Conservation (phyloP, 1,284 basidiomycete genomes). For the Sporisorium iseilematis-ciliati region DNA sequence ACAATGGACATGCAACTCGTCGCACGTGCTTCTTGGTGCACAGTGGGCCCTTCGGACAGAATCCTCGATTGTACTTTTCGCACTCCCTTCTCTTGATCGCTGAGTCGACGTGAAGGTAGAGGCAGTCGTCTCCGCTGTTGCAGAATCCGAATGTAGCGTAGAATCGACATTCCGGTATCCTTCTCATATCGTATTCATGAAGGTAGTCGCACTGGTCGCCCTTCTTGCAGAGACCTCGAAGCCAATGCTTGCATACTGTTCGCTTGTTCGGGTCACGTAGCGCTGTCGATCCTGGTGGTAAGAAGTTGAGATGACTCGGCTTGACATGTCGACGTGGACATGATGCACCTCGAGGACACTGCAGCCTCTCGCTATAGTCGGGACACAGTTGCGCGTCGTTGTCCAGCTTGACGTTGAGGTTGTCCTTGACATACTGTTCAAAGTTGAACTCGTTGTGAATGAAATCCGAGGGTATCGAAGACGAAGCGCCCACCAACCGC, state of each 20-base stretch:
- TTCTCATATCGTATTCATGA: conserved; percentile 96
- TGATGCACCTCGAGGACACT: conserved; percentile 46
- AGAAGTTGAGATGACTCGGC: conserved; percentile 49
- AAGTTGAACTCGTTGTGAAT: conserved; percentile 90
- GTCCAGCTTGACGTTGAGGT: conserved; percentile 89
- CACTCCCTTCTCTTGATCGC: conserved; percentile 83
- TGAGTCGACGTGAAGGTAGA: conserved; percentile 97
- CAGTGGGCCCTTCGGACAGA: conserved; percentile 80
- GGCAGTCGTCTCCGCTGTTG: conserved; percentile 95
- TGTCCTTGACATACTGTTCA: conserved; percentile 85
- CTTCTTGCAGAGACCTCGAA: conserved; percentile 97
- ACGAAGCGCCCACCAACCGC: conserved; percentile 25
- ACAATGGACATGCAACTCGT: conserved; percentile 88
- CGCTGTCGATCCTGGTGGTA: conserved; percentile 27
- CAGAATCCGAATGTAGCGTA: conserved; percentile 98
- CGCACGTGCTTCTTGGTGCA: conserved; percentile 95
- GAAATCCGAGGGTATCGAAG: conserved; percentile 75
- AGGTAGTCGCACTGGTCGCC: conserved; percentile 98
- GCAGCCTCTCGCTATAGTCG: conserved; percentile 42
- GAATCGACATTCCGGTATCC: conserved; percentile 99
- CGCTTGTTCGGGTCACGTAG: conserved; percentile 73
- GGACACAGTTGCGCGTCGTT: conserved; percentile 76
- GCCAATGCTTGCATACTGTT: conserved; percentile 97
- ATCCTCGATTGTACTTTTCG: conserved; percentile 93
- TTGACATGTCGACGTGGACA: conserved; percentile 58